A percentile compares a stretch with the other conserved stretches of the same genome.
Evolutionary conservation across 164 flowering plant genomes (phyloP).

Genomic region (Dillenia turbinata): DNA sequence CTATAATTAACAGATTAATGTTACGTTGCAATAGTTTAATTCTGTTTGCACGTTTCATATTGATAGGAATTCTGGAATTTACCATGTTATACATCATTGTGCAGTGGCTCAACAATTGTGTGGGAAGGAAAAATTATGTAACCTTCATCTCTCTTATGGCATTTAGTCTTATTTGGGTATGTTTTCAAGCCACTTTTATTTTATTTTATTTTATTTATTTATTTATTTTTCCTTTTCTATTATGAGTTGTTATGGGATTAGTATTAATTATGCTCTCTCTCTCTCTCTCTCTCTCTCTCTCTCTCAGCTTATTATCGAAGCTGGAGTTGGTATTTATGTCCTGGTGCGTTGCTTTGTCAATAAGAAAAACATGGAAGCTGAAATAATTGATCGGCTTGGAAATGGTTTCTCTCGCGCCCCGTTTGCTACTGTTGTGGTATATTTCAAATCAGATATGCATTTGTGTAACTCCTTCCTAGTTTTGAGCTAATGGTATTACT

Average conservation of each 20-base stretch:
- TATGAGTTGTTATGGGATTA: too few species aligned
- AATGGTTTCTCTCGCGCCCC: slow-evolving; percentile 92
- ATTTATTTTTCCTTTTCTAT: too few species aligned
- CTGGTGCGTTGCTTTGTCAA: slow-evolving; percentile 82
- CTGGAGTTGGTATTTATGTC: slow-evolving; percentile 89
- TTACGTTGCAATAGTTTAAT: too few species aligned
- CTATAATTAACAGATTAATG: background rate
- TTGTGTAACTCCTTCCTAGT: background rate
- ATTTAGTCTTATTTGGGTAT: slow-evolving; percentile 86
- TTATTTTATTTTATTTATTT: too few species aligned
- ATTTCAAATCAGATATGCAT: slow-evolving; percentile 6
- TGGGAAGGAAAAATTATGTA: slow-evolving; percentile 80
- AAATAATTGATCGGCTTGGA: slow-evolving; percentile 83
- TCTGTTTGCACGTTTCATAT: too few species aligned
- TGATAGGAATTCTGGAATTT: background rate
- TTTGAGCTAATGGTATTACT: background rate
- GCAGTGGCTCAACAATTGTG: slow-evolving; percentile 99
- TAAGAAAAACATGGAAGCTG: slow-evolving; percentile 64
- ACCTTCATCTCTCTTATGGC: slow-evolving; percentile 93
- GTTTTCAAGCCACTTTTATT: slow-evolving; percentile 12
- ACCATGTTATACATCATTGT: slow-evolving; percentile 9
- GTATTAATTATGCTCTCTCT: slow-evolving; percentile 1
- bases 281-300: slow-evolving; percentile 1
- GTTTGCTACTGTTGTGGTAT: slow-evolving; percentile 92
- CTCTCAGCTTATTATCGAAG: slow-evolving; percentile 73